Evolutionary conservation across 169 alveolate species (phyloP), one percentile per base, ranked within the genome.

Genomic region (Babesia bigemina): DNA sequence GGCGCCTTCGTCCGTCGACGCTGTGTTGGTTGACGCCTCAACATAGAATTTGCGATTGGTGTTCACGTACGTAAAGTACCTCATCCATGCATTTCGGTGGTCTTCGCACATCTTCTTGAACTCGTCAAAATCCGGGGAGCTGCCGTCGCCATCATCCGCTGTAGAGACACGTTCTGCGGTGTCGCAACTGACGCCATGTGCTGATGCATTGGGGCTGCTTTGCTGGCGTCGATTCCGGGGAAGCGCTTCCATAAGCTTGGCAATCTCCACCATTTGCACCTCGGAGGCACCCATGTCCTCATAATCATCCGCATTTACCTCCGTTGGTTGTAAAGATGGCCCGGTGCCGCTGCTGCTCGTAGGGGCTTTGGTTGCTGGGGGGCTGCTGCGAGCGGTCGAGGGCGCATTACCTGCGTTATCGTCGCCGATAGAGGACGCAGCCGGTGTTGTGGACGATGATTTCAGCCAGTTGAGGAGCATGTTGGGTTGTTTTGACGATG

Each of bases 381-480:
- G n/a, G 48, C 42, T n/a, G 19, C 21, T 21, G 7, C 26, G 26
- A 19, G 44, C 13, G 0, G 17, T 49, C 2, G 61, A 19, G 0
- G 13, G 11, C 4, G 45, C 29, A 9, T 19, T 19, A n/a, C n/a
- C 24, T 47, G 21, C 71, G 14, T 19, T n/a, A 22, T 10, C 49
- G 3, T 65, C 45, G 22, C 50, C 74, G 13, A 61, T 62, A 33
- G 70, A 0, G 39, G 66, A n/a, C 0, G 47, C 4, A 16, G 47
- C 33, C 10, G 28, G 28, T 0, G 63, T 19, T 12, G 44, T 28
- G 17, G 57, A 7, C 26, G 65, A 26, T 12, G 76, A 29, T 50
- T 67, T 67, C 39, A 81, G 50, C 88, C 88, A 81, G 33, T 60
- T 81, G 71, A 81, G 78, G 2, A 81, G 58, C 84, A 81, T 72